Evolutionary conservation across 202 grass and related monocot species (phyloP), one percentile per base, ranked within the genome.

Genomic region (Carex sylvatica): DNA sequence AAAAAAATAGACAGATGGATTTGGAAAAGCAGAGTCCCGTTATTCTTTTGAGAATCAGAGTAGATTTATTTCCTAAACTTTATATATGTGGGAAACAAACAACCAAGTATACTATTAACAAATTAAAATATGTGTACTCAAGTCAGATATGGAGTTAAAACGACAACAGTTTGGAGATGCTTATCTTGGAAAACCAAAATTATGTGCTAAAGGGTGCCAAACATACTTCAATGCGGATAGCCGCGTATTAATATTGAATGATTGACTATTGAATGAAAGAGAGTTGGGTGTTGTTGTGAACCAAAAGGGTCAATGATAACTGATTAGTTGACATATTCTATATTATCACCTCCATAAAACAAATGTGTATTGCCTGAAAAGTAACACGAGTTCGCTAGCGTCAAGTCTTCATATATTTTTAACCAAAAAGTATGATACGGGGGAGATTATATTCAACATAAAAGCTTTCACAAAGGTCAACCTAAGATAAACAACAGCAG

Each of bases 181-280:
- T 19, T 69, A 40, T 70, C 66, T 44, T 66, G 11, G 26, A 70
- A 42, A 10, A 44, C 6, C 35, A 70, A 70, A 44, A 16, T 22
- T 22, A 42, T 70, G 18, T 42, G 35, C 1, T 49, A 71, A 12
- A 33, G 26, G 6, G 19, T 42, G 69, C 3, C 40, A 13, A 23
- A 11, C 49, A 49, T 44, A 14, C 4, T 53, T 53, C 46, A 14
- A 74, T 74, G 53, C 46, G 14, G 12, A 30, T 33, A 74, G 24
- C 23, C 52, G 70, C 70, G 52, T 74, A 52, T 47, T 30, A 53
- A 74, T 28, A 74, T 74, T 74, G 70, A 74, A 46, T 74, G 8
- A 74, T 74, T 74, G 70, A 74, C 70, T 74, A 16, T 52, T 51
- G 2, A 8, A 74, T 74, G 12, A 52, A 46, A 53, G 22, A 20